Evolutionary conservation across 139 green algal genomes (phyloP).

Genomic region (Volvox reticuliferus): DNA sequence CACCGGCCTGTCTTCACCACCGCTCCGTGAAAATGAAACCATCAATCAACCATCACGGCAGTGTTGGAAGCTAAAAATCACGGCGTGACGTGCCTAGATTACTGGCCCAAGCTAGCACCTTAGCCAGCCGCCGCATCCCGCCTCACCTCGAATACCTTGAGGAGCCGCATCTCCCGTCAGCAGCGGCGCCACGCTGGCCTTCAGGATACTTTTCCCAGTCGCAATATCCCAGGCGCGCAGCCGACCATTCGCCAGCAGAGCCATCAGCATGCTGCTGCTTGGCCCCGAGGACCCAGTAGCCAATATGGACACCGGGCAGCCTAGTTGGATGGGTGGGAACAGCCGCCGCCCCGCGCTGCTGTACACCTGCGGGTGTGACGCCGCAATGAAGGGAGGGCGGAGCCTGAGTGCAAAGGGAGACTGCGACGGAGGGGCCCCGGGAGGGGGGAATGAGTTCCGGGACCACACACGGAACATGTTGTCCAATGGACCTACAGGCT

Average conservation of each 20-base stretch:
- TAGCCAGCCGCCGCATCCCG: not conserved
- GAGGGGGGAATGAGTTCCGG: too few relatives aligned
- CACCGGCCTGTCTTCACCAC: too few relatives aligned
- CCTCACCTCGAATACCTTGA: not conserved
- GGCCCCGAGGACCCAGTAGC: not conserved
- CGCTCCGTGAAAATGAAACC: too few relatives aligned
- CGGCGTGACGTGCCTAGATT: too few relatives aligned
- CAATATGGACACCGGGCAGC: constrained; percentile 51
- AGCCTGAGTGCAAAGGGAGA: not conserved
- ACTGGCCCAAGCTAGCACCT: too few relatives aligned
- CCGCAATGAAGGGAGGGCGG: not conserved
- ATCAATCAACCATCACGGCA: too few relatives aligned
- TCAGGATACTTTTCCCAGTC: not conserved
- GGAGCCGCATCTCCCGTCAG: constrained; percentile 2
- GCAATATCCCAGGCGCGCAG: constrained; percentile 59
- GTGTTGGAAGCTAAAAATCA: too few relatives aligned
- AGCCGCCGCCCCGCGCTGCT: constrained; percentile 67
- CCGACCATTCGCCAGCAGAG: constrained; percentile 42
- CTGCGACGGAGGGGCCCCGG: not conserved
- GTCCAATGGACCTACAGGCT: too few relatives aligned
- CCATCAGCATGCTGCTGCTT: constrained; percentile 41
- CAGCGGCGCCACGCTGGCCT: constrained; percentile 47
- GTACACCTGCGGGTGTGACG: constrained; percentile 65
- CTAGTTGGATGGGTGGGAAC: constrained; percentile 70
- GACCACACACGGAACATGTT: too few relatives aligned